Evolutionary conservation across 177 flowering plant species (phyloP).

Genomic region (Vitis hybrid): DNA sequence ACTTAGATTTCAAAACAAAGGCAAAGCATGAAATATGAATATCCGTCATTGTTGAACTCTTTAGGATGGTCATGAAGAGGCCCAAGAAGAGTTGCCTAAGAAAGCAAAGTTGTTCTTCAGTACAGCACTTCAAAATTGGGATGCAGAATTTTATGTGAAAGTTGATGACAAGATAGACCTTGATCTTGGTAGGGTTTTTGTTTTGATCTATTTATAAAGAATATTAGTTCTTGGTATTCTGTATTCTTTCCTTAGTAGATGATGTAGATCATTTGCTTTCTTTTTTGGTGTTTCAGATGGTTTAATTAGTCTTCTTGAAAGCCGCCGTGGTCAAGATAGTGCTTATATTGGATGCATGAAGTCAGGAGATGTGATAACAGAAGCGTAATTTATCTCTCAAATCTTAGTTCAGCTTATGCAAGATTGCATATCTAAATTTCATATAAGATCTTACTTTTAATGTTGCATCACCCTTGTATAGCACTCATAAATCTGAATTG

Average conservation of each 20-base stretch:
- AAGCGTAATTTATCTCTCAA: conserved; percentile 52
- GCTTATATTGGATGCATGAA: conserved; percentile 99
- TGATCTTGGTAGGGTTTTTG: conserved; percentile 65
- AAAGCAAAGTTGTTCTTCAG: conserved; percentile 91
- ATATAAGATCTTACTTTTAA: neutral
- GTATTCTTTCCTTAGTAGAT: too few species aligned
- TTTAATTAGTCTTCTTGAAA: conserved; percentile 74
- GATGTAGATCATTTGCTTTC: neutral
- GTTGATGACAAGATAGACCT: conserved; percentile 81
- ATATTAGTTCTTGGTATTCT: neutral
- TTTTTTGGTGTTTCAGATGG: conserved; percentile 55
- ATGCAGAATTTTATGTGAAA: conserved; percentile 96
- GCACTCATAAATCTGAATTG: neutral
- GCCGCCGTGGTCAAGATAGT: conserved; percentile 69
- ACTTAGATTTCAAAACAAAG: neutral
- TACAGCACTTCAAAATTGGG: conserved; percentile 91
- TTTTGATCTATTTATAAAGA: conserved; percentile 1
- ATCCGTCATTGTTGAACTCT: neutral
- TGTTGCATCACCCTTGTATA: neutral
- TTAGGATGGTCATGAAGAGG: conserved; percentile 98
- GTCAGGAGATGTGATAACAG: conserved; percentile 88
- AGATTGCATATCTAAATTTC: neutral
- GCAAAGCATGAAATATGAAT: conserved; percentile 3
- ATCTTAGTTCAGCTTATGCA: conserved; percentile 11
- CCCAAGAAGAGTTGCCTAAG: conserved; percentile 89